Evolutionary conservation across 495 filamentous ascomycete species (phyloP).

Genomic region (Xylaria scruposa): DNA sequence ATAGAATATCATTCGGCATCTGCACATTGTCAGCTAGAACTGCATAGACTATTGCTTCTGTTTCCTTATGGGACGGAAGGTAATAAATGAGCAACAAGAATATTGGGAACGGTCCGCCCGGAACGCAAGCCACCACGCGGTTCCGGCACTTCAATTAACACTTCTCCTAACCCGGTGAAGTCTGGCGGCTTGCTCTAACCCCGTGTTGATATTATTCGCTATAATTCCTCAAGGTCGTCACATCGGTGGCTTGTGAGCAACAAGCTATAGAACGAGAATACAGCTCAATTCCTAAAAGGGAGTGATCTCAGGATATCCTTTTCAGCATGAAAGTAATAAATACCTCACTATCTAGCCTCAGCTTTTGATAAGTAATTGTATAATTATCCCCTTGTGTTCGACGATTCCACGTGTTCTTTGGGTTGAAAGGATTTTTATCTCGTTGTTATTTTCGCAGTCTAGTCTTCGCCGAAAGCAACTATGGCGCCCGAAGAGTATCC

Average conservation of each 20-base stretch:
- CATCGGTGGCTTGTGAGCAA: constrained; percentile 7
- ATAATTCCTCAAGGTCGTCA: constrained; percentile 4
- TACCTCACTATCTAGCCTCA: neutral
- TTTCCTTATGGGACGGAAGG: constrained; percentile 1
- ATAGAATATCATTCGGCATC: neutral
- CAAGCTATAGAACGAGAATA: neutral
- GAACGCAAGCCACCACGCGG: neutral
- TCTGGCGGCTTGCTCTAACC: neutral
- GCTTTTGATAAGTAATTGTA: neutral
- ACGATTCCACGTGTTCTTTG: neutral
- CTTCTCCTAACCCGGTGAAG: neutral
- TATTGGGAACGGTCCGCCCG: neutral
- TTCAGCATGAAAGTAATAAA: constrained; percentile 8
- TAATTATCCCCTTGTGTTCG: neutral
- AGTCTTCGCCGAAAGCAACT: neutral
- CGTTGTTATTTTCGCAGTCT: neutral
- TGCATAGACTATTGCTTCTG: constrained; percentile 26
- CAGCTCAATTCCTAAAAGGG: neutral
- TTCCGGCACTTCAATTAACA: neutral
- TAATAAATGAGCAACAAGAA: neutral
- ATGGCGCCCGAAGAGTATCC: constrained; percentile 22
- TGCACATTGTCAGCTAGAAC: constrained; percentile 1
- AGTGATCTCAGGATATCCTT: neutral
- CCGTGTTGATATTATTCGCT: neutral
- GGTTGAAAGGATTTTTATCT: neutral